Evolutionary conservation across 306 rosid species (phyloP).

Genomic region (Cicer pinnatifidum): DNA sequence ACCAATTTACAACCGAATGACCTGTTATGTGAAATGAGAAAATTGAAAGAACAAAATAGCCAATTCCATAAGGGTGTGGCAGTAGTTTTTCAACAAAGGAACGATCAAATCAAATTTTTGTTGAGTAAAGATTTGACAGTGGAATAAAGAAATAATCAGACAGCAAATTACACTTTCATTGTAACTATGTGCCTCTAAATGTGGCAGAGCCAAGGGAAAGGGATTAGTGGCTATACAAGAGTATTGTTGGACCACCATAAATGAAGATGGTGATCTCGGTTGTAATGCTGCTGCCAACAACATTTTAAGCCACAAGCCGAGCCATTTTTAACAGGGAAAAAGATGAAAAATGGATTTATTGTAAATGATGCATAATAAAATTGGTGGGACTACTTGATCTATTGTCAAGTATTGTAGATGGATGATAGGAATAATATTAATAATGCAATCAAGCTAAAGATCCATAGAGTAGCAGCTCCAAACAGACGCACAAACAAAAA

Average conservation of each 20-base stretch:
- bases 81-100: not conserved
- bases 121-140: not conserved
- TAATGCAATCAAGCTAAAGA: conserved; percentile 1
- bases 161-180: not conserved
- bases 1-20: not conserved
- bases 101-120: not conserved
- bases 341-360: not conserved
- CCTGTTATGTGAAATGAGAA: not conserved
- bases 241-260: not conserved
- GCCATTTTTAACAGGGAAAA: not conserved
- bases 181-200: not conserved
- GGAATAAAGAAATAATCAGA: not conserved
- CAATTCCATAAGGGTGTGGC: not conserved
- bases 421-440: not conserved
- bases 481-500: not conserved
- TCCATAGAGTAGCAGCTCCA: not conserved
- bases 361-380: too few species aligned
- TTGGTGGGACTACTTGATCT: too few species aligned
- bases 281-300: not conserved
- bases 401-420: not conserved
- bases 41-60: not conserved
- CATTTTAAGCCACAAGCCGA: not conserved
- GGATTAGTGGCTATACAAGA: not conserved
- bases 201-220: too few species aligned
- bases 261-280: not conserved